Conservation (phyloP, 2,329 filamentous ascomycete genomes). For the Magnaporthales sp. region DNA sequence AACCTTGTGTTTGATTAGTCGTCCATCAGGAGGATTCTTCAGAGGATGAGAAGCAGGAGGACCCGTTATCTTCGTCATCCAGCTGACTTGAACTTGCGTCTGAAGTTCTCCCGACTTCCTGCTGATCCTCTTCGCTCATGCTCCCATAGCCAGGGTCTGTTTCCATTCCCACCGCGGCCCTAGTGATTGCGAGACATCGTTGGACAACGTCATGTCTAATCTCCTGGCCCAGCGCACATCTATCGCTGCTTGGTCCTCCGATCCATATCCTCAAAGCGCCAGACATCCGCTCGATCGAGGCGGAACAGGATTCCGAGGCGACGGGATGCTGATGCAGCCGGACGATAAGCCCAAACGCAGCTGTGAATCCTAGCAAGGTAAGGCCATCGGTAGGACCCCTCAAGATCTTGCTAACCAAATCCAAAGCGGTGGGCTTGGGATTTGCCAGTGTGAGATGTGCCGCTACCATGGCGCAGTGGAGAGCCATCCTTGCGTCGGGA, state of each 20-base stretch:
- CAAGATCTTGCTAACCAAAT: constrained; percentile 41
- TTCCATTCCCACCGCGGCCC: constrained; percentile 50
- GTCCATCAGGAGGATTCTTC: not conserved
- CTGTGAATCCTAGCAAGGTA: constrained; percentile 51
- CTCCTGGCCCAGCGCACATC: constrained; percentile 39
- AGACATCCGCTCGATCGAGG: constrained; percentile 46
- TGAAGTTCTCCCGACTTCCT: not conserved
- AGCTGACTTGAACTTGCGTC: not conserved
- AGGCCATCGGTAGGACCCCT: constrained; percentile 30
- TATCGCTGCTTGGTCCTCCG: constrained; percentile 40
- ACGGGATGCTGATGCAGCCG: constrained; percentile 37
- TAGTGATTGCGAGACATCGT: constrained; percentile 46
- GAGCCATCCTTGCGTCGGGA: constrained; percentile 45
- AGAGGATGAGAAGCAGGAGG: constrained; percentile 4
- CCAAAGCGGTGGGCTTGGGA: constrained; percentile 23
- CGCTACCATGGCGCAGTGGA: constrained; percentile 52
- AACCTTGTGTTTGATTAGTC: not conserved
- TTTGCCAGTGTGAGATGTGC: constrained; percentile 35
- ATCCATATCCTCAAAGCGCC: constrained; percentile 54
- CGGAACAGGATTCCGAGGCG: constrained; percentile 35
- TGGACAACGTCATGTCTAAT: constrained; percentile 46
- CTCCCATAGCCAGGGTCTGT: constrained; percentile 51
- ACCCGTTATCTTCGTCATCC: constrained; percentile 21
- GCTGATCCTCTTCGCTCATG: constrained; percentile 32
- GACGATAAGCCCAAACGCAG: constrained; percentile 50